phyloP scores from a whole-genome alignment of 1,139 yeast genomes.

The Candida neerlandica region DNA sequence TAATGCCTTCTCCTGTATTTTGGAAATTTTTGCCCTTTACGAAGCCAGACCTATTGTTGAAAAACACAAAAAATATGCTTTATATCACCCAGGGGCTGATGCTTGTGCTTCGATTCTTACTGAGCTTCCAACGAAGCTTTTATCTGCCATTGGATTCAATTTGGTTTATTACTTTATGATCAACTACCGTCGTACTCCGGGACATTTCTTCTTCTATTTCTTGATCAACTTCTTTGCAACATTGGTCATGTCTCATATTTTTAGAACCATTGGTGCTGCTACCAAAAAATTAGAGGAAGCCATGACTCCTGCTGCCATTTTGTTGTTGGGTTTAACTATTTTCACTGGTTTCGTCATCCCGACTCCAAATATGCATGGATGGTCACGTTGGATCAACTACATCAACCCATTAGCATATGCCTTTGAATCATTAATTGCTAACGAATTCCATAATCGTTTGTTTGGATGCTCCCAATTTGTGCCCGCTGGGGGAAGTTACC shows the following conservation, averaged over 20 bases:
- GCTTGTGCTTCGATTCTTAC: constrained; percentile 60
- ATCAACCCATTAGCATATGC: constrained; percentile 60
- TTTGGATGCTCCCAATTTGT: constrained; percentile 52
- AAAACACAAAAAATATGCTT: constrained; percentile 63
- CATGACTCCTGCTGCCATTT: constrained; percentile 61
- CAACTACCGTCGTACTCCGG: constrained; percentile 56
- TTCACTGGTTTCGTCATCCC: constrained; percentile 65
- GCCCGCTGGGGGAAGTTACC: constrained; percentile 51
- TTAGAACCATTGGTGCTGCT: constrained; percentile 61
- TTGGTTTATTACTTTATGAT: constrained; percentile 61
- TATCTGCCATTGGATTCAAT: constrained; percentile 47
- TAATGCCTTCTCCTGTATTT: constrained; percentile 58
- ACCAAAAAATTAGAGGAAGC: constrained; percentile 61
- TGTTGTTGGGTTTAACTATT: constrained; percentile 54
- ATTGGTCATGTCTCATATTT: constrained; percentile 57
- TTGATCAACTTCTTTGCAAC: constrained; percentile 45
- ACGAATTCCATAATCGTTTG: constrained; percentile 52
- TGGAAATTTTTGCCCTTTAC: constrained; percentile 59
- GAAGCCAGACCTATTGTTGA: constrained; percentile 61
- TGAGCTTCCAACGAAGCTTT: constrained; percentile 57
- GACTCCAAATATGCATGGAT: constrained; percentile 57
- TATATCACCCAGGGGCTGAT: constrained; percentile 68
- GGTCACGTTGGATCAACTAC: constrained; percentile 66
- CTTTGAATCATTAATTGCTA: constrained; percentile 57
- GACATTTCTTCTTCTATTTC: constrained; percentile 60